Conservation (phyloP, 2,329 filamentous ascomycete genomes). For the Alternaria ethzedia region DNA sequence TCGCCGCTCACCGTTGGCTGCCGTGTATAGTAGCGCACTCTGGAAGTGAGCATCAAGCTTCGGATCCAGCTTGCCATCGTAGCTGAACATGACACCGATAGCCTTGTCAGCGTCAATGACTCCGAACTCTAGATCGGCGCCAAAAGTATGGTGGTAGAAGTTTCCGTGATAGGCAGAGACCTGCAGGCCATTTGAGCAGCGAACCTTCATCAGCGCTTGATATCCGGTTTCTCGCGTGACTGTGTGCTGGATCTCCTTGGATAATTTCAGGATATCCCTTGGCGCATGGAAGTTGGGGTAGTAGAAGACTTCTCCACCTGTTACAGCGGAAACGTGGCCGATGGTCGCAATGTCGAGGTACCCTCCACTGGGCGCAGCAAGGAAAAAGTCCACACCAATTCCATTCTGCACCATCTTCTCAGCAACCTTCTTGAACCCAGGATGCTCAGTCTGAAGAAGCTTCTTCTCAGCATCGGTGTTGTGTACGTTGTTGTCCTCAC, state of each 20-base stretch:
- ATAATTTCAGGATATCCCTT: constrained; percentile 82
- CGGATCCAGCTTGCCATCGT: constrained; percentile 96
- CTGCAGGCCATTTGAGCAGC: constrained; percentile 95
- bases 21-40: constrained; percentile 91
- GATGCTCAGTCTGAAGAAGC: constrained; percentile 87
- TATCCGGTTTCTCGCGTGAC: constrained; percentile 91
- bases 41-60: constrained; percentile 99
- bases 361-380: constrained; percentile 86
- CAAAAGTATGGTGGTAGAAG: constrained; percentile 94
- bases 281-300: constrained; percentile 95
- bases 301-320: constrained; percentile 95
- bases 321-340: constrained; percentile 82
- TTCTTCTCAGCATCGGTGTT: constrained; percentile 87
- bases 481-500: constrained; percentile 86
- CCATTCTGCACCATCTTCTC: constrained; percentile 87
- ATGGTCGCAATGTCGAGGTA: constrained; percentile 95
- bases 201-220: constrained; percentile 96
- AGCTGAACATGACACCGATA: constrained; percentile 86
- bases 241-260: constrained; percentile 83
- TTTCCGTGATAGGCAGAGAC: constrained; percentile 94
- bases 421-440: constrained; percentile 83
- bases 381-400: constrained; percentile 91
- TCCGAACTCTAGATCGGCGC: constrained; percentile 92
- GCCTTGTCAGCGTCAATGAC: constrained; percentile 93
- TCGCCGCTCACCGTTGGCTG: constrained; percentile 83